phyloP scores from a whole-genome alignment of 75 land plant species.

The Larix kaempferi region DNA sequence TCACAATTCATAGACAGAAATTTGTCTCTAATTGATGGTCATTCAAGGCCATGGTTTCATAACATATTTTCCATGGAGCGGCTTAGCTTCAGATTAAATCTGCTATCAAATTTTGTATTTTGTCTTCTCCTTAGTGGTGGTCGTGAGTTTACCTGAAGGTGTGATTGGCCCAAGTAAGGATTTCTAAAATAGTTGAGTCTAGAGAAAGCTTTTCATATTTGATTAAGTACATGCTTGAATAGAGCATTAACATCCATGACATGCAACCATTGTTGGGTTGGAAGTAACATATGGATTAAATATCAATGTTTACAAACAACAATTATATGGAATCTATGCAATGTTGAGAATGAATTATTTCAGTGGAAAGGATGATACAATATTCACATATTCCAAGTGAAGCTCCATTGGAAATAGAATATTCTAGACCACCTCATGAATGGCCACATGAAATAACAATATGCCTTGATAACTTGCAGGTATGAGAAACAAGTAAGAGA shows the following conservation, averaged over 20 bases:
- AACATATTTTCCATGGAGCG: slow-evolving; percentile 79
- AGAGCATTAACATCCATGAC: background rate
- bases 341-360: slow-evolving; percentile 82
- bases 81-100: slow-evolving; percentile 78
- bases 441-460: slow-evolving; percentile 86
- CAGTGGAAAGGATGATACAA: slow-evolving; percentile 88
- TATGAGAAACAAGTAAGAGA: slow-evolving; percentile 12
- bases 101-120: slow-evolving; percentile 78
- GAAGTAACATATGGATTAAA: slow-evolving; percentile 87
- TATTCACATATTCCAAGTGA: slow-evolving; percentile 72
- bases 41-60: slow-evolving; percentile 83
- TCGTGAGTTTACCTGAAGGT: slow-evolving; percentile 75
- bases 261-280: slow-evolving; percentile 84
- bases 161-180: slow-evolving; percentile 68
- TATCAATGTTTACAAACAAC: slow-evolving; percentile 55
- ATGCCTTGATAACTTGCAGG: slow-evolving; percentile 68
- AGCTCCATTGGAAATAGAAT: slow-evolving; percentile 72
- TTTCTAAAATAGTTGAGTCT: slow-evolving; percentile 4
- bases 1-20: slow-evolving; percentile 52
- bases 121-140: slow-evolving; percentile 69
- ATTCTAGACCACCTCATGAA: slow-evolving; percentile 47
- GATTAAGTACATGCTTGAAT: background rate
- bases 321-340: slow-evolving; percentile 75
- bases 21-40: slow-evolving; percentile 45
- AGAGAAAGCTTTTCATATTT: background rate